These are phyloP conservation scores for Lactarius trivialis DNA, from an alignment of 768 basidiomycete genomes.

Conservation along the genomic window DNA sequence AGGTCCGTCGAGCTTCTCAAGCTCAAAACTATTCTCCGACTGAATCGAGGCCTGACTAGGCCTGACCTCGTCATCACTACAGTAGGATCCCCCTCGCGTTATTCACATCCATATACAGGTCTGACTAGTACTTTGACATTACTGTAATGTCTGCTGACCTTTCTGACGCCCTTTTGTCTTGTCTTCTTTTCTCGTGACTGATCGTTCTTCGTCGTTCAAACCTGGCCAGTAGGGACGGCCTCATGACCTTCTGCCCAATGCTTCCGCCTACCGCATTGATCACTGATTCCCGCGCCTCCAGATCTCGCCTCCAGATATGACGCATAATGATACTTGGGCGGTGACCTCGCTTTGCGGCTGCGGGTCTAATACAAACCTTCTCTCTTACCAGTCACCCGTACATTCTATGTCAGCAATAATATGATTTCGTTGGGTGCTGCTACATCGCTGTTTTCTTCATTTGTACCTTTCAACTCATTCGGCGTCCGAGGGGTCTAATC, in stretches of 20 bases:
- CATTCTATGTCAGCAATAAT: not conserved
- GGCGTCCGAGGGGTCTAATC: conserved; percentile 1
- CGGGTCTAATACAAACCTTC: not conserved
- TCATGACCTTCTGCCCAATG: conserved; percentile 12
- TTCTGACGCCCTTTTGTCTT: not conserved
- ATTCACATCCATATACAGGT: no score
- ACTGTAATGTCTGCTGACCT: not conserved
- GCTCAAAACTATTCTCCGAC: conserved; percentile 14
- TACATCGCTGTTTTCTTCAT: not conserved
- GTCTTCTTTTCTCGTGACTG: not conserved
- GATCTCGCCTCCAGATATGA: not conserved
- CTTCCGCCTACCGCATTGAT: not conserved
- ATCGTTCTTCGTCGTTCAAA: not conserved
- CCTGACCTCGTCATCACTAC: no score
- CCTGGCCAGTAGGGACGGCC: not conserved
- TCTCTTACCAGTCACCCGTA: not conserved
- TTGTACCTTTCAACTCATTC: not conserved
- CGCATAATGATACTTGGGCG: not conserved
- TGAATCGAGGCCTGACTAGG: conserved; percentile 8
- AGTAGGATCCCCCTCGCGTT: no score
- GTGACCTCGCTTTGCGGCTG: not conserved
- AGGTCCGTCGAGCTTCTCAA: conserved; percentile 10
- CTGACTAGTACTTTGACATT: not conserved
- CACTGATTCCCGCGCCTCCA: not conserved
- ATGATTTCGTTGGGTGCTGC: not conserved